phyloP scores from a whole-genome alignment of 2,329 filamentous ascomycete species.

The Beauveria scarabaeidicola region DNA sequence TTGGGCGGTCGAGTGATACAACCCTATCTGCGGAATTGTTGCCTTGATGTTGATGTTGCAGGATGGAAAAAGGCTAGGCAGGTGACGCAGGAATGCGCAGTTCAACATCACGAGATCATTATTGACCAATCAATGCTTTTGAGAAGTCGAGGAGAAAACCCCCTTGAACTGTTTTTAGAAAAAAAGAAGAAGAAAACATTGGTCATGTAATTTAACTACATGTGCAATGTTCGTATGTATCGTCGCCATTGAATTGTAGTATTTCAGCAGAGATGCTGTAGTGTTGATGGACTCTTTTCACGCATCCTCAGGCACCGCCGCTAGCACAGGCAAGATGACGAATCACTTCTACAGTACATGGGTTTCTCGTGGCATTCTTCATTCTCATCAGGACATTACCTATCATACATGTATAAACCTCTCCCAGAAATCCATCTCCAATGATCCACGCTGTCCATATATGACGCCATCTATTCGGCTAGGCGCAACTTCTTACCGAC shows the following conservation, averaged over 20 bases:
- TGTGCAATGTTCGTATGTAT: too few relatives aligned
- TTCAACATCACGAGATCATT: too few relatives aligned
- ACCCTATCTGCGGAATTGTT: background rate
- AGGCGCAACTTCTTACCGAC: constrained; percentile 63
- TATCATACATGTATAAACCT: background rate
- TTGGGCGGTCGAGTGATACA: background rate
- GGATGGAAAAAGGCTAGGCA: background rate
- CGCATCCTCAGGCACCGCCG: too few relatives aligned
- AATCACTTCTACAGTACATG: background rate
- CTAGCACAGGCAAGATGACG: background rate
- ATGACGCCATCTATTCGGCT: background rate
- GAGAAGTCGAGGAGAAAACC: too few relatives aligned
- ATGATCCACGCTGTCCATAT: background rate
- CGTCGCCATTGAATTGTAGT: too few relatives aligned
- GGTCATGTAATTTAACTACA: too few relatives aligned
- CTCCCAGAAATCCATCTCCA: background rate
- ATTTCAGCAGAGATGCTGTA: too few relatives aligned
- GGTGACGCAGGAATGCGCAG: too few relatives aligned
- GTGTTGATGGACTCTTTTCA: too few relatives aligned
- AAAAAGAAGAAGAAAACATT: too few relatives aligned
- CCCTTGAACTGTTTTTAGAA: too few relatives aligned
- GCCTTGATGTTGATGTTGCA: background rate
- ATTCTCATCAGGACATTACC: background rate
- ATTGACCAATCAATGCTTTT: too few relatives aligned
- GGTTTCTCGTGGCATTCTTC: background rate